Evolutionary conservation across 208 protist genomes (phyloP), one percentile per base, ranked within the genome.

Genomic region (Porcisia hertigi): DNA sequence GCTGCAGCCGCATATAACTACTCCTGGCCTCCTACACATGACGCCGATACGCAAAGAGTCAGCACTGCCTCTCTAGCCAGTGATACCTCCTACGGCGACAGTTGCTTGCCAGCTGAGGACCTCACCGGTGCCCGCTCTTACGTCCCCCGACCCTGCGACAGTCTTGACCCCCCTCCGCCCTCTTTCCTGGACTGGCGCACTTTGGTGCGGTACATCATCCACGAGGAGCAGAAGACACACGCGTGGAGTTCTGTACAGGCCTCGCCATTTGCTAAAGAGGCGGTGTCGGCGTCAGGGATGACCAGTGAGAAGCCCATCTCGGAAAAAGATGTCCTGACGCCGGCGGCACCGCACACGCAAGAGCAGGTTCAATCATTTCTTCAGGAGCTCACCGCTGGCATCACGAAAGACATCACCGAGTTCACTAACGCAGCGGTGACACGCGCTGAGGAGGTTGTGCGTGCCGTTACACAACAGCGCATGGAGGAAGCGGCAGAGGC

Each of bases 151-250:
- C 71, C 71, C 36, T 54, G 45, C 71, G 66, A 47, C n/a, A 53
- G n/a, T 45, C 54, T 71, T 25, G 55, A 25, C 66, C 65, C 55
- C 7, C 65, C 43, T 1, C 73, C 78, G 7, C 52, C 78, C 1
- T 54, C 72, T 43, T 70, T 75, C 47, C 41, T 78, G 9, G 78
- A 82, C 69, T 82, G 78, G 78, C 78, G 78, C 62, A 82, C 78
- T 11, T 55, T 82, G 49, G 78, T 82, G 8, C 78, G 78, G 5
- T 82, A 82, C 78, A 82, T 82, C 69, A 62, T 82, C 36, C 78
- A 75, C 57, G 78, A 82, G 45, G 78, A 77, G 69, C 58, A 65
- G 54, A 45, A 11, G 30, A 49, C 45, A 43, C n/a, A 69, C 0
- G 34, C 34, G 43, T 47, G 55, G 71, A 12, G 54, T 20, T 36